A percentile compares a stretch with the other conserved stretches of the same genome.
Evolutionary conservation across 305 asterid genomes (phyloP).

Genomic region (Solanum hybrid): DNA sequence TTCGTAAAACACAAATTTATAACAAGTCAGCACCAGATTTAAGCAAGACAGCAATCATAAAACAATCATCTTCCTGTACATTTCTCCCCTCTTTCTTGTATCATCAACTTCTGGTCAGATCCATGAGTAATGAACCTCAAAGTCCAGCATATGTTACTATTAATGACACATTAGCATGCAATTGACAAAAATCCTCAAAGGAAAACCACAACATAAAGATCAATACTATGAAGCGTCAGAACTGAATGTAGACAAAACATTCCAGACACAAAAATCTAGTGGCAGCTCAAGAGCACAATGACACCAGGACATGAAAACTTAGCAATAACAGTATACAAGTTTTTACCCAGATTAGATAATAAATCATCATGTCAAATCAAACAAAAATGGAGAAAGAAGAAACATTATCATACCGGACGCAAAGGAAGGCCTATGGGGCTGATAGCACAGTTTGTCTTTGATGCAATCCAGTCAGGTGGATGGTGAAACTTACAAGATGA

Average conservation of each 20-base stretch:
- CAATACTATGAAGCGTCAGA: background rate
- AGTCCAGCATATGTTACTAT: background rate
- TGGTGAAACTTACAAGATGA: conserved; percentile 80
- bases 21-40: background rate
- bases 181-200: background rate
- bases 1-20: background rate
- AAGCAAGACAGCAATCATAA: background rate
- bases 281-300: background rate
- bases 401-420: conserved; percentile 57
- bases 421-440: conserved; percentile 79
- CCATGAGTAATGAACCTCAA: background rate
- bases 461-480: conserved; percentile 48
- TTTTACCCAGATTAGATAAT: background rate
- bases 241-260: background rate
- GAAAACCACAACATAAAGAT: background rate
- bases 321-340: background rate
- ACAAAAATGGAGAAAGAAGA: background rate
- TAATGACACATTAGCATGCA: background rate
- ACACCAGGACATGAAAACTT: background rate
- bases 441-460: conserved; percentile 40
- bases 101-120: background rate
- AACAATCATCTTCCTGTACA: background rate
- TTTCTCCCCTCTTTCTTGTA: background rate
- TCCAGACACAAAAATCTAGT: background rate
- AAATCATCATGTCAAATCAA: conserved; percentile 2